A percentile compares a stretch with the other conserved stretches of the same genome.
Conservation (phyloP, 2,329 filamentous ascomycete species). For the Rutstroemia sp. region DNA sequence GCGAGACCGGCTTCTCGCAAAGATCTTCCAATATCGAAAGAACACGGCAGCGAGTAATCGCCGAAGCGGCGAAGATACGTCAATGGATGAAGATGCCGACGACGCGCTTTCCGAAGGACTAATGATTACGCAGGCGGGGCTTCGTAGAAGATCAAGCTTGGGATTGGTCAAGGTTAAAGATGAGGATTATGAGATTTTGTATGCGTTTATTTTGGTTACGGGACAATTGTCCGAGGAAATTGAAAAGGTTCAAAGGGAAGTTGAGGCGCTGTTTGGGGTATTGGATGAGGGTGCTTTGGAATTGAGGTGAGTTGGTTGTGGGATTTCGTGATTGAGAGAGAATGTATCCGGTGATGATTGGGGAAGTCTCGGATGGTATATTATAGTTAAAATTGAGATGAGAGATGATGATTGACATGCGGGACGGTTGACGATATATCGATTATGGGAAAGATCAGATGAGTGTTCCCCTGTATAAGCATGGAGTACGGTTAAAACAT, state of each 20-base stretch:
- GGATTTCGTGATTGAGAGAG: background rate
- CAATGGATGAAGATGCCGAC: slow-evolving; percentile 11
- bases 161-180: slow-evolving; percentile 44
- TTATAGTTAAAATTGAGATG: background rate
- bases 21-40: slow-evolving; percentile 80
- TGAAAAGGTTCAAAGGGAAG: slow-evolving; percentile 50
- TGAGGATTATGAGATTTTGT: slow-evolving; percentile 82
- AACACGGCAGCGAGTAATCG: slow-evolving; percentile 31
- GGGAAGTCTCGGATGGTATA: background rate
- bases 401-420: background rate
- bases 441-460: no score
- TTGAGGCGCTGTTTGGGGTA: slow-evolving; percentile 57
- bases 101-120: background rate
- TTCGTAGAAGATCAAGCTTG: slow-evolving; percentile 13
- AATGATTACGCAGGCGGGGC: slow-evolving; percentile 3
- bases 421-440: no score
- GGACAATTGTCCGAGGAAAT: slow-evolving; percentile 60
- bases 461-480: no score
- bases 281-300: slow-evolving; percentile 52
- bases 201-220: slow-evolving; percentile 75
- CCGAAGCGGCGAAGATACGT: background rate
- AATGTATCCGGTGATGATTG: no score
- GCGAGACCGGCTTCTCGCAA: slow-evolving; percentile 75
- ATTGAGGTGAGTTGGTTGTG: slow-evolving; percentile 36
- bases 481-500: no score